phyloP scores from a whole-genome alignment of 108 stramenopile species.

The Epithemia pelagica region DNA sequence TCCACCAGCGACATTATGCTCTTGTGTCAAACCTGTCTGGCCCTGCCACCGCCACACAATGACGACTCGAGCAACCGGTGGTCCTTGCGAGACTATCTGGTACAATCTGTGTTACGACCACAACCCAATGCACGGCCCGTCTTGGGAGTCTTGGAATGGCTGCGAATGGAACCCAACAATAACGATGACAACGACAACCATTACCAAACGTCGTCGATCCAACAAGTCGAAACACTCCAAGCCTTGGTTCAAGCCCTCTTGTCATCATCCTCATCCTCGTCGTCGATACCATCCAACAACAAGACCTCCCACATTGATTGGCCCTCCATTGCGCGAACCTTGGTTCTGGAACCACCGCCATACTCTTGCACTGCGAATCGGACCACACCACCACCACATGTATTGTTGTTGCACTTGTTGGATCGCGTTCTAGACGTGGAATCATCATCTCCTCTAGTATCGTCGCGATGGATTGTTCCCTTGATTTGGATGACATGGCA shows the following conservation, averaged over 20 bases:
- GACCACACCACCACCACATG: background rate
- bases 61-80: too few species aligned
- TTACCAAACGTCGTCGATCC: background rate
- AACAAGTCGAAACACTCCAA: background rate
- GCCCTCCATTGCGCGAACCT: background rate
- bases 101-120: background rate
- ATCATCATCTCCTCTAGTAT: too few species aligned
- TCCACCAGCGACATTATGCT: background rate
- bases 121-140: background rate
- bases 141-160: background rate
- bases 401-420: too few species aligned
- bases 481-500: background rate
- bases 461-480: too few species aligned
- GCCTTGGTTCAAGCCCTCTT: background rate
- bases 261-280: too few species aligned
- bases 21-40: background rate
- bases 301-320: background rate
- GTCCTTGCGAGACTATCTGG: background rate
- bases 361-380: slow-evolving; percentile 13
- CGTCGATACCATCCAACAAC: too few species aligned
- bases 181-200: slow-evolving; percentile 4
- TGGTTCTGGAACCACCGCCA: too few species aligned
- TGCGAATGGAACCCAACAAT: background rate
- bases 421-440: too few species aligned
- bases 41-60: too few species aligned